phyloP scores from a whole-genome alignment of 306 rosid species.

The Fagus sylvatica region DNA sequence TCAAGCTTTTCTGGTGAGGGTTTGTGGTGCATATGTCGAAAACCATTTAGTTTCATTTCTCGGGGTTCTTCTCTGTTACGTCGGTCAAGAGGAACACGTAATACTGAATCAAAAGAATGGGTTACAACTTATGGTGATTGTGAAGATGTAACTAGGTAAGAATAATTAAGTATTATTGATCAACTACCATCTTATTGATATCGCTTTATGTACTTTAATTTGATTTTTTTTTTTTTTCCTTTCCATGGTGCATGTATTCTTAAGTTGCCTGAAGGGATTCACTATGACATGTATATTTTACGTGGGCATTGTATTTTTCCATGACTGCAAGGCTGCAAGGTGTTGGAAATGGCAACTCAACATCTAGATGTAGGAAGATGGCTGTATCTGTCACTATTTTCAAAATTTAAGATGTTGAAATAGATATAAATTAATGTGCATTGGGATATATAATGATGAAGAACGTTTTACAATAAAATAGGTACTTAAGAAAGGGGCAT shows the following conservation, averaged over 20 bases:
- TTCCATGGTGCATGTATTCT: background rate
- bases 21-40: constrained; percentile 36
- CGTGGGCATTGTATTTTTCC: background rate
- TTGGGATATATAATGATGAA: background rate
- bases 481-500: background rate
- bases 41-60: constrained; percentile 47
- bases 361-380: background rate
- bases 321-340: background rate
- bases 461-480: background rate
- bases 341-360: background rate
- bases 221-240: background rate
- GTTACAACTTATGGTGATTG: constrained; percentile 53
- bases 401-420: background rate
- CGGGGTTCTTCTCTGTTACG: constrained; percentile 48
- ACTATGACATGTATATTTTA: background rate
- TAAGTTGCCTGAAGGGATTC: background rate
- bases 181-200: background rate
- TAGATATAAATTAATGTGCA: background rate
- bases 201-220: background rate
- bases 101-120: constrained; percentile 58
- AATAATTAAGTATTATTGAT: background rate
- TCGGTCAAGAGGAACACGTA: constrained; percentile 56
- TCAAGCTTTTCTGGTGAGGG: constrained; percentile 35
- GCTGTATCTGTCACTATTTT: background rate
- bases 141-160: constrained; percentile 58